These are phyloP conservation scores for Psilocybe azurescens DNA, from an alignment of 768 basidiomycete genomes.

Conservation along the genomic window DNA sequence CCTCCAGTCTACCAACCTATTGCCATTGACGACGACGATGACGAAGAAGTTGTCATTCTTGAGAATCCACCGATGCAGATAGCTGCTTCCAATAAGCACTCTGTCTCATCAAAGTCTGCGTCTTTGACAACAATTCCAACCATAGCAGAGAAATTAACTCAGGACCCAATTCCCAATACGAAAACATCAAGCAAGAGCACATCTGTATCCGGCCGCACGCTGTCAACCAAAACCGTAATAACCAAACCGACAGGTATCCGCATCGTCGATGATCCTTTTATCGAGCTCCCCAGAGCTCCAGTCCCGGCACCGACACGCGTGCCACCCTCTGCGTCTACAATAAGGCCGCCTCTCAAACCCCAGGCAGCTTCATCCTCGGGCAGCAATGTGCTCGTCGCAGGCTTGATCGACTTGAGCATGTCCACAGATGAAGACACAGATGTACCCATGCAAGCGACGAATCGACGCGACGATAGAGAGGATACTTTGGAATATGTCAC, in stretches of 20 bases:
- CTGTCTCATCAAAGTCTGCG: neutral
- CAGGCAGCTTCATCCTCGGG: neutral
- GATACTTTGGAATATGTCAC: constrained; percentile 14
- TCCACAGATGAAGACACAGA: constrained; percentile 4
- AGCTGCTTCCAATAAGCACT: neutral
- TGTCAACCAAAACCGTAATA: neutral
- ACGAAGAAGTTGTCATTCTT: constrained; percentile 4
- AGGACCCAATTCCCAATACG: neutral
- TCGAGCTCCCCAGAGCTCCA: neutral
- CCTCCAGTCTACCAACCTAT: neutral
- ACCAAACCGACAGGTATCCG: constrained; percentile 8
- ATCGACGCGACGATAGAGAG: neutral
- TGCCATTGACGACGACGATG: constrained; percentile 3
- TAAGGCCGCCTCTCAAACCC: neutral
- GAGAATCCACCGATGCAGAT: neutral
- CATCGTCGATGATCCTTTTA: constrained; percentile 19
- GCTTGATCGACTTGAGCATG: constrained; percentile 14
- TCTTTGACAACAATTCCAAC: neutral
- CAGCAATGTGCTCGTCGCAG: neutral
- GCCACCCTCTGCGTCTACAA: neutral
- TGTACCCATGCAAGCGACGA: neutral
- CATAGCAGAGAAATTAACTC: neutral
- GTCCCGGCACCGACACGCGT: neutral
- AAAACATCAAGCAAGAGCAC: neutral
- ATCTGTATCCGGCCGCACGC: neutral